Base-by-base conservation (phyloP, 495 filamentous ascomycete species). In the Lepraria neglecta region DNA sequence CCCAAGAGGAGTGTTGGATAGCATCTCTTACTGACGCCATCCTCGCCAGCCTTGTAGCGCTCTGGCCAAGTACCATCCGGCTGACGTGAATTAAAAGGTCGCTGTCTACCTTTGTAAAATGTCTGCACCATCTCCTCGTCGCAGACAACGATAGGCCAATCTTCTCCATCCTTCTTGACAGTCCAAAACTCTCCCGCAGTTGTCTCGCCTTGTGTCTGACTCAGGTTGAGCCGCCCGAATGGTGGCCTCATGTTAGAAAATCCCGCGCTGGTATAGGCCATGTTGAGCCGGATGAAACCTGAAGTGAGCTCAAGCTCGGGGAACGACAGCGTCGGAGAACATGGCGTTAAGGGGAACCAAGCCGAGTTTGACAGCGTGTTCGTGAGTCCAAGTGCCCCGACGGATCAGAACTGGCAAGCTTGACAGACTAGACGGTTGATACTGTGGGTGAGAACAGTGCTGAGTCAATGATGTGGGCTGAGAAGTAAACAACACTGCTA, bases 131-230 rank as follows among this genome's bases (percentile, higher is more conserved):
- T 65, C 21, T 63, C 59, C 40, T 64, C 65, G n/a, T 64, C 58
- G 14, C 62, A 67, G 43, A 67, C 59, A n/a, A 67, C 21, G 0
- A 65, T 9, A 19, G 62, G 65, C 61, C 65, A 64, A n/a, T 67
- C 62, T 35, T 64, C 55, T 12, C 27, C 62, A 56, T 55, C 38
- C n/a, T 31, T 33, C 19, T 55, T 48, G 3, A 50, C n/a, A 12
- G 43, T 42, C 52, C 54, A 65, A 31, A 57, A 50, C 21, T 61
- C 51, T 21, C 65, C 62, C 33, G 62, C 54, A 10, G 17, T 21
- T 19, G 43, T 17, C 6, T 56, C 60, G 10, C n/a, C 15, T 15
- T 56, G 31, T 4, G 10, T 15, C 4, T 21, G 33, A 11, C 40
- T 59, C 11, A 44, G 24, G 12, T 33, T 12, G 28, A 6, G 1